A percentile compares a stretch with the other conserved stretches of the same genome.
These are phyloP conservation scores for Kodamaea nitidulidarum DNA, from an alignment of 805 yeast genomes.

Conservation along the genomic window DNA sequence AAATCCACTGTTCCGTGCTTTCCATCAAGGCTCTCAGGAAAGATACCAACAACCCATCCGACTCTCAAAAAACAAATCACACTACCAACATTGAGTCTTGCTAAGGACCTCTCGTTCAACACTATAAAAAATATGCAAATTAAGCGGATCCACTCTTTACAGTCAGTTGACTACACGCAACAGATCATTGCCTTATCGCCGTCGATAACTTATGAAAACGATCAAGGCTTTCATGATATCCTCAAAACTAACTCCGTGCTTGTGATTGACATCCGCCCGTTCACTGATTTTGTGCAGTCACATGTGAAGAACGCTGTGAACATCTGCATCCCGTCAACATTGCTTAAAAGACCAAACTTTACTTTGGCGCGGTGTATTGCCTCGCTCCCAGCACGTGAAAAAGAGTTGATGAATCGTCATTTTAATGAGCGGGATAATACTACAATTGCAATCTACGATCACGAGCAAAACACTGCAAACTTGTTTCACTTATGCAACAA, in stretches of 20 bases:
- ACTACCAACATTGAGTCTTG: constrained; percentile 17
- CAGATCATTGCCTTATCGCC: constrained; percentile 22
- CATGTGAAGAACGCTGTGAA: constrained; percentile 64
- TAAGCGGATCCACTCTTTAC: constrained; percentile 20
- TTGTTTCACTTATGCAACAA: constrained; percentile 47
- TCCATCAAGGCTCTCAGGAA: not conserved
- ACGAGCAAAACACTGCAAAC: constrained; percentile 32
- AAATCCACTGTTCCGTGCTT: not conserved
- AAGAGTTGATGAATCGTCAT: constrained; percentile 35
- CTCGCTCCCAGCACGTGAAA: constrained; percentile 55
- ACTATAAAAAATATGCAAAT: constrained; percentile 20
- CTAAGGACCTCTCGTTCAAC: constrained; percentile 15
- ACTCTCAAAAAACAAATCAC: constrained; percentile 18
- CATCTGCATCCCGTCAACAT: constrained; percentile 85
- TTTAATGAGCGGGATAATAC: constrained; percentile 15
- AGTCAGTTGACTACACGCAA: constrained; percentile 18
- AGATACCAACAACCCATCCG: constrained; percentile 8
- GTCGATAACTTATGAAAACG: constrained; percentile 16
- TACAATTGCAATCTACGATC: constrained; percentile 45
- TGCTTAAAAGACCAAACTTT: constrained; percentile 71
- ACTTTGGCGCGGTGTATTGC: constrained; percentile 58
- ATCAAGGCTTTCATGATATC: constrained; percentile 14
- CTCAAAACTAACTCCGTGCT: constrained; percentile 21
- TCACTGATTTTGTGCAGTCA: constrained; percentile 59
- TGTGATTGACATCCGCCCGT: constrained; percentile 78